Base-by-base conservation (phyloP, 306 rosid genomes). In the Acacia melanoxylon region DNA sequence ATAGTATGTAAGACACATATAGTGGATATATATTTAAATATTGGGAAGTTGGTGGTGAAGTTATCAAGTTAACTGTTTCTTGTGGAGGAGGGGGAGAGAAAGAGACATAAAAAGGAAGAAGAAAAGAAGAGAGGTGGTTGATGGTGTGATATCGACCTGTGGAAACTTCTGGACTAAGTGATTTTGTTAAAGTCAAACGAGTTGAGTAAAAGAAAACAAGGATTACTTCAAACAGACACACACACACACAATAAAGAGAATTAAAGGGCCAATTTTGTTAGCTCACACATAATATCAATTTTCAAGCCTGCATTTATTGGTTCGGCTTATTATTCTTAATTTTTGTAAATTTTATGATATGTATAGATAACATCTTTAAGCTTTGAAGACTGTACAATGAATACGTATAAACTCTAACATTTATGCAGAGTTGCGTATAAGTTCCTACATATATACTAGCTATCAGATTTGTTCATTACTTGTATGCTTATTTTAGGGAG, bases 81-180 rank as follows among this genome's bases (percentile, higher is more conserved):
- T 82, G 81, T 29, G 86, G 83, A 31, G 42, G 10, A 62, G 69
- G 51, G 37, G 68, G 49, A 52, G 62, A 75, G 63, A 59, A 24
- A 73, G 14, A 37, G 20, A 12, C n/a, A 54, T 54, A 8, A 19
- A 54, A n/a, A 22, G 63, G 29, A 45, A 45, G 33, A 77, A 74
- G 20, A 20, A n/a, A 24, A n/a, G 35, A 61, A 27, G 19, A 35
- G 72, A 27, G 84, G 85, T 86, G 74, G 90, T 83, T 78, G 84
- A 82, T 40, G 72, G 25, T 75, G 80, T 78, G 87, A 46, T 46
- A 46, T 77, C 88, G 71, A 87, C 89, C 77, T 3, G 40, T 24
- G 74, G 87, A 86, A 86, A 80, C 88, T 80, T 88, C 31, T 45
- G 72, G 80, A 54, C 8, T 29, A 74, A 68, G 78, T 33, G 31